A percentile compares a stretch with the other conserved stretches of the same genome.
phyloP scores from a whole-genome alignment of 2,329 filamentous ascomycete genomes.

The Aspergillus floridensis region DNA sequence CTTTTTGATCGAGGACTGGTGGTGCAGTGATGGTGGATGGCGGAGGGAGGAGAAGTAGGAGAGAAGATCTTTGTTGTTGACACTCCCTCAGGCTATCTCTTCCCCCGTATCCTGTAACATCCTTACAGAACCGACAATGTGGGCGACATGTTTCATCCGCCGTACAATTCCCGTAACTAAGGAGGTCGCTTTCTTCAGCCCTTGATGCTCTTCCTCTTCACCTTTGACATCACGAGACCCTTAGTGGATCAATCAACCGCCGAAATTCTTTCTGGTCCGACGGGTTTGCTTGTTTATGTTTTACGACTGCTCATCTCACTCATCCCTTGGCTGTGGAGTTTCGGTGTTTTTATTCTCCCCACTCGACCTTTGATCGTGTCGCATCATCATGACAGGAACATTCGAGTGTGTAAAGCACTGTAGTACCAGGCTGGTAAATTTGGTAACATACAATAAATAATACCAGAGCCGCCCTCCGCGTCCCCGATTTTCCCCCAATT shows the following conservation, averaged over 20 bases:
- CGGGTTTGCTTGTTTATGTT: conserved; percentile 14
- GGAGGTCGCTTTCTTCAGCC: not conserved
- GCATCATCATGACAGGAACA: conserved; percentile 13
- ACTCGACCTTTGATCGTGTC: conserved; percentile 13
- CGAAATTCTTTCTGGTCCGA: conserved; percentile 10
- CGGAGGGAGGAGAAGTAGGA: no score
- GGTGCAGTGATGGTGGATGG: no score
- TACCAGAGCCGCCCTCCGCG: conserved; percentile 5
- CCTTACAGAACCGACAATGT: no score
- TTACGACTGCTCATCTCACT: conserved; percentile 18
- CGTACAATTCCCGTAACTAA: not conserved
- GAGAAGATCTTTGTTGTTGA: not conserved
- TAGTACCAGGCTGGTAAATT: not conserved
- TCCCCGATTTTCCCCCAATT: not conserved
- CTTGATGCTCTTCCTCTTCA: not conserved
- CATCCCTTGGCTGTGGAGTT: conserved; percentile 9
- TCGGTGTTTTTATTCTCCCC: conserved; percentile 15
- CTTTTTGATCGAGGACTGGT: not conserved
- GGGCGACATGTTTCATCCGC: not conserved
- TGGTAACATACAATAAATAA: no score
- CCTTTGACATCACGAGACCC: conserved; percentile 16
- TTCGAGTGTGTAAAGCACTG: not conserved
- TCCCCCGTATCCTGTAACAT: not conserved
- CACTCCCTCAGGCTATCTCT: not conserved
- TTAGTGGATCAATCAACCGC: conserved; percentile 13